Evolutionary conservation across 2,329 filamentous ascomycete genomes (phyloP).

Genomic region (Colletotrichum cuscutae): DNA sequence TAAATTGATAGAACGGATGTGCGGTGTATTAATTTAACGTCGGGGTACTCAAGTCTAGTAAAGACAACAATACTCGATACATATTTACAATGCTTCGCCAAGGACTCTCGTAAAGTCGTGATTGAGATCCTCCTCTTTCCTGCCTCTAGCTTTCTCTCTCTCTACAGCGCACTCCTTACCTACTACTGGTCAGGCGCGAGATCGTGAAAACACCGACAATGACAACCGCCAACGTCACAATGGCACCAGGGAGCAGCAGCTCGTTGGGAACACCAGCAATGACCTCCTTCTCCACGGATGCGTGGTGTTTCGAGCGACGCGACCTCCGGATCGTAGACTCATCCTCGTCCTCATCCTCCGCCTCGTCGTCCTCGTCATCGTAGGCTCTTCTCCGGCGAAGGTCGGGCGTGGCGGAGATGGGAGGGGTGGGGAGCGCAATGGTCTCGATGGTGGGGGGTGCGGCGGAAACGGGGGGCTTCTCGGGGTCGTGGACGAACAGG

Average conservation of each 20-base stretch:
- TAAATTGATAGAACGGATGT: background rate
- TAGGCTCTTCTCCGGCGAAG: conserved; percentile 59
- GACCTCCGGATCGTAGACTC: conserved; percentile 59
- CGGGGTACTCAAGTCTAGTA: conserved; percentile 35
- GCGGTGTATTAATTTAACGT: conserved; percentile 35
- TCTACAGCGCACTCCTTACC: conserved; percentile 48
- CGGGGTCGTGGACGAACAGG: conserved; percentile 93
- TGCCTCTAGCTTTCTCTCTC: background rate
- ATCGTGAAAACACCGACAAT: conserved; percentile 95
- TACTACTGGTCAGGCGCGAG: conserved; percentile 71
- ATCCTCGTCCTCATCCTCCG: conserved; percentile 64
- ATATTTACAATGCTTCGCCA: conserved; percentile 44
- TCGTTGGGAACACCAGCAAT: conserved; percentile 96
- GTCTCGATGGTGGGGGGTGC: conserved; percentile 61
- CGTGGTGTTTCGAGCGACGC: conserved; percentile 50
- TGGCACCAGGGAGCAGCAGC: conserved; percentile 89
- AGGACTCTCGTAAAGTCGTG: conserved; percentile 49
- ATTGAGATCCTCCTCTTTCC: conserved; percentile 37
- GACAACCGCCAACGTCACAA: conserved; percentile 93
- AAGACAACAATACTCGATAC: conserved; percentile 38
- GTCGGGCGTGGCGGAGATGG: conserved; percentile 56
- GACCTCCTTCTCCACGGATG: conserved; percentile 74
- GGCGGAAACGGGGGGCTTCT: conserved; percentile 82
- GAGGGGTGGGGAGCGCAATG: conserved; percentile 54
- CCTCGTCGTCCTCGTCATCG: conserved; percentile 68